These are phyloP conservation scores for Artomyces pyxidatus DNA, from an alignment of 768 basidiomycete genomes.

Conservation along the genomic window DNA sequence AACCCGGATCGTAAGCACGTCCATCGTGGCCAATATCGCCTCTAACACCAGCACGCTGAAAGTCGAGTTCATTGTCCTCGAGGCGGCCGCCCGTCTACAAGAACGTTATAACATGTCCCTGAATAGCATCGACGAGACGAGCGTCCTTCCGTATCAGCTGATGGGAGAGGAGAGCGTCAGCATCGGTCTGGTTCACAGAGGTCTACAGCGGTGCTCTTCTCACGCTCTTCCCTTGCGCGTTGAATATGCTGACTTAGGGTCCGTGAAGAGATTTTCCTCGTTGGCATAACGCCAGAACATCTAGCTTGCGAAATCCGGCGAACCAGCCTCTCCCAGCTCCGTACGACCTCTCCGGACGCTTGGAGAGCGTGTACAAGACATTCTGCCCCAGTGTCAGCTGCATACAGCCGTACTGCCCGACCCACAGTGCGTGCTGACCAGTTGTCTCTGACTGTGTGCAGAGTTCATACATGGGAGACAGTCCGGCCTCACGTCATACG, in stretches of 20 bases:
- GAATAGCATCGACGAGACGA: constrained; percentile 38
- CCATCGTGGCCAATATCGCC: background rate
- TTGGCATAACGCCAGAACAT: background rate
- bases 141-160: constrained; percentile 32
- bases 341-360: constrained; percentile 6
- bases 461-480: too few species aligned
- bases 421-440: constrained; percentile 14
- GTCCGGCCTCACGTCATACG: too few species aligned
- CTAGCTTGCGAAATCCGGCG: background rate
- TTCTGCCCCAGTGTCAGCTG: constrained; percentile 22
- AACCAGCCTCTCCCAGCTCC: constrained; percentile 7
- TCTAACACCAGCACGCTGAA: too few species aligned
- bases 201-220: constrained; percentile 17
- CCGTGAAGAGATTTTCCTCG: background rate
- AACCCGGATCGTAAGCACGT: constrained; percentile 34
- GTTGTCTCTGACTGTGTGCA: background rate
- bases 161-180: background rate
- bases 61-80: constrained; percentile 39
- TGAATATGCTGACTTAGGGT: background rate
- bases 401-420: constrained; percentile 17
- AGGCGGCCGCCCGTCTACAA: constrained; percentile 38
- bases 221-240: background rate
- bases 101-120: constrained; percentile 29
- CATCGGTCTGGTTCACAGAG: constrained; percentile 19
- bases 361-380: constrained; percentile 13